A percentile compares a stretch with the other conserved stretches of the same genome.
phyloP scores from a whole-genome alignment of 371 early-diverging fungal species.

The Saksenaea oblongispora region DNA sequence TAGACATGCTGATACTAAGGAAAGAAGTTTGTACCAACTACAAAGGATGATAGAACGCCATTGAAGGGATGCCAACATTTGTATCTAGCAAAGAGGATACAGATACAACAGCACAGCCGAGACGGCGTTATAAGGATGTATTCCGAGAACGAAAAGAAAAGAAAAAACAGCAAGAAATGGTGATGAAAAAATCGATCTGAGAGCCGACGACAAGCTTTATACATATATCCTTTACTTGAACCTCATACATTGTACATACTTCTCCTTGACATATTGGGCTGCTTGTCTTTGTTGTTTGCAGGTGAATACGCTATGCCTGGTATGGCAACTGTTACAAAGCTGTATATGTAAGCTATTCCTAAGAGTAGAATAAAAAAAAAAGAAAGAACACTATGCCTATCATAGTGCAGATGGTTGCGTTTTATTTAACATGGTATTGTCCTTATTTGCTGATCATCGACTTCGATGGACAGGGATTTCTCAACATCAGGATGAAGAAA shows the following conservation, averaged over 20 bases:
- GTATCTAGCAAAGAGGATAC: neutral
- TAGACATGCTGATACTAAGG: neutral
- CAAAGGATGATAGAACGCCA: neutral
- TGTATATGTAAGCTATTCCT: neutral
- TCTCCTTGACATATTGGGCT: constrained; percentile 1
- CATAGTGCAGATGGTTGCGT: too few species aligned
- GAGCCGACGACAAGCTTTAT: neutral
- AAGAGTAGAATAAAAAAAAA: too few species aligned
- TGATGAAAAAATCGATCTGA: neutral
- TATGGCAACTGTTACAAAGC: neutral
- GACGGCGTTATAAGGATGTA: neutral
- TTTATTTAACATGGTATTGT: too few species aligned
- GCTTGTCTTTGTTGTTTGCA: constrained; percentile 1
- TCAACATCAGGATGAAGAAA: too few species aligned
- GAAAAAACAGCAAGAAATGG: constrained; percentile 3
- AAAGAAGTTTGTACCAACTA: neutral
- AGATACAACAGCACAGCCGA: neutral
- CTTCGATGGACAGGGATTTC: too few species aligned
- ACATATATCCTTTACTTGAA: constrained; percentile 3
- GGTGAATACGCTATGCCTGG: neutral
- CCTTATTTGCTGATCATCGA: too few species aligned
- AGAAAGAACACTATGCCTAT: too few species aligned
- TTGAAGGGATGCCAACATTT: constrained; percentile 10
- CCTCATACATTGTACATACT: neutral
- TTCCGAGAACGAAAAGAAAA: neutral